Base-by-base conservation (phyloP, 2,329 filamentous ascomycete genomes). In the Aspergillus melleus region DNA sequence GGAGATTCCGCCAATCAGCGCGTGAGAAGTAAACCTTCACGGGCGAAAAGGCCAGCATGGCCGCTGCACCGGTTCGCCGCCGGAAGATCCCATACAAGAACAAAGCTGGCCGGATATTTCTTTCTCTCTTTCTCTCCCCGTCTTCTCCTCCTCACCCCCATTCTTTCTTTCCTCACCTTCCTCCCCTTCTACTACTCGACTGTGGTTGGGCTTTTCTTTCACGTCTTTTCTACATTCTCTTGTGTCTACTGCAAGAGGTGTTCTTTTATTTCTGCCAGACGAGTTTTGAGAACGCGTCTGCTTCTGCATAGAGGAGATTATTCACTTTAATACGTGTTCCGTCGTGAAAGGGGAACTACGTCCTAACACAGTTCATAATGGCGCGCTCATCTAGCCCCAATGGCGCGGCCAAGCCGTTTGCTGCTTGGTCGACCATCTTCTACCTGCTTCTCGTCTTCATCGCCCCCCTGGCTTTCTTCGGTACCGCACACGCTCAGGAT, bases 391-490 rank as follows among this genome's bases (percentile, higher is more conserved):
- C 87, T 75, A 76, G 79, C 74, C 74, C 72, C 62, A 71, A 70
- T 80, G 85, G 83, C 83, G 85, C 82, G 83, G 86, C 80, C 83
- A 89, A 86, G 84, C 87, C 84, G 77, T 93, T 83, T 83, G 67
- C 72, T 44, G 89, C 88, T 83, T 97, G 85, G 92, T 92, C 86
- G 81, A 86, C 95, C 76, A 83, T 96, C 79, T 89, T 93, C 82
- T 97, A 96, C 84, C 89, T 97, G 72, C 87, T 92, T 76, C 87
- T 96, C 66, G 87, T 98, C 68, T 91, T 99, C 72, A 87, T 88
- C 71, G 85, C 90, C 66, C 92, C 93, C 69, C 84, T 96, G 74
- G 90, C 92, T 66, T 89, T 98, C 75, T 86, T 96, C 69, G 88
- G 90, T 79, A 84, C 84, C 66, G 88, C 84, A 69, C 85, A 88